A percentile compares a stretch with the other conserved stretches of the same genome.
Evolutionary conservation across 2,329 filamentous ascomycete species (phyloP).

Genomic region (Aureobasidium sp.): DNA sequence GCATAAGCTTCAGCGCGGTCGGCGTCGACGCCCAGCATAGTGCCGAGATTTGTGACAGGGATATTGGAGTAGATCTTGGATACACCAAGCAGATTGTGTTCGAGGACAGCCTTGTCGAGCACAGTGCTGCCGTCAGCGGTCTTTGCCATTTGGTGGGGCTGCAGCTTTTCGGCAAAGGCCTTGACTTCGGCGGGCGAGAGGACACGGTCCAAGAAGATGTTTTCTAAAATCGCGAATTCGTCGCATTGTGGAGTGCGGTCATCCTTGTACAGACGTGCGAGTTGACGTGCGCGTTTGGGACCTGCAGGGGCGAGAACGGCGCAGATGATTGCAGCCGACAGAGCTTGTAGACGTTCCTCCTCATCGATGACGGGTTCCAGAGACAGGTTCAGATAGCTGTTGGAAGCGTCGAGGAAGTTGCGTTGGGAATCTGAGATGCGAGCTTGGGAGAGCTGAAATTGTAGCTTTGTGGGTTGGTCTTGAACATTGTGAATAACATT

Average conservation of each 20-base stretch:
- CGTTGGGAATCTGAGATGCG: conserved; percentile 93
- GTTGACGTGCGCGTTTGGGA: conserved; percentile 79
- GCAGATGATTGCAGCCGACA: conserved; percentile 90
- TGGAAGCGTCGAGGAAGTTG: conserved; percentile 87
- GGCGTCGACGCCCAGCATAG: conserved; percentile 79
- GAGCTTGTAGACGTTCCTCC: conserved; percentile 84
- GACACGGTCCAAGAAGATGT: conserved; percentile 95
- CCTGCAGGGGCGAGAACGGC: conserved; percentile 94
- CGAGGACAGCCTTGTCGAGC: conserved; percentile 90
- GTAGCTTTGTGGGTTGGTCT: conserved; percentile 78
- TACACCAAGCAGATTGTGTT: conserved; percentile 93
- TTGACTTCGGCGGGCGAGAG: conserved; percentile 85
- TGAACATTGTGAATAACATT: conserved; percentile 85
- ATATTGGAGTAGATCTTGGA: conserved; percentile 66
- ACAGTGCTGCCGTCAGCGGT: conserved; percentile 95
- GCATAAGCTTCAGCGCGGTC: conserved; percentile 92
- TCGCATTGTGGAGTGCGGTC: conserved; percentile 80
- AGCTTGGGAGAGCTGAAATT: conserved; percentile 93
- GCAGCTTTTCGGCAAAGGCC: conserved; percentile 82
- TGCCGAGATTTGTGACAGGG: conserved; percentile 72
- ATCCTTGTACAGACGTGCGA: conserved; percentile 93
- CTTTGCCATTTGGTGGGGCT: conserved; percentile 89
- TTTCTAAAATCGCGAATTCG: conserved; percentile 92
- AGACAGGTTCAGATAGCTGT: conserved; percentile 90
- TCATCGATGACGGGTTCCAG: conserved; percentile 83